These are phyloP conservation scores for Apiotrichum domesticum DNA, from an alignment of 1,284 basidiomycete species.

Conservation along the genomic window DNA sequence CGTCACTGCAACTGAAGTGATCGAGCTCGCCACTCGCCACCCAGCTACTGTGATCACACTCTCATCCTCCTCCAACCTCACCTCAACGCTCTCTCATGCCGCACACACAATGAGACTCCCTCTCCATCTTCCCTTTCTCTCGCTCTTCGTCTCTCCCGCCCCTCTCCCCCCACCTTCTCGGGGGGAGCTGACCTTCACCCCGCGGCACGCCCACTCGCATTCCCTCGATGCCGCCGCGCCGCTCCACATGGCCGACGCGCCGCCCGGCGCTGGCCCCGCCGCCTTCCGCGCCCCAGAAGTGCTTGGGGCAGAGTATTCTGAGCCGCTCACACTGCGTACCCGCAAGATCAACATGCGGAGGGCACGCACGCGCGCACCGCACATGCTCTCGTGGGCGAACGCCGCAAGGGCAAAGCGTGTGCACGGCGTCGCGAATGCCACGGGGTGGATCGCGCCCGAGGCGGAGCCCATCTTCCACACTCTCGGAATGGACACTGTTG, in stretches of 20 bases:
- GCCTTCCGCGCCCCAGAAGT: neutral
- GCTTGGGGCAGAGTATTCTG: neutral
- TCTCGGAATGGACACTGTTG: no score
- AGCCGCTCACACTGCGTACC: conserved; percentile 29
- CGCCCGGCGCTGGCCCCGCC: neutral
- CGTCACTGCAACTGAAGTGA: no score
- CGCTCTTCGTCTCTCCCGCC: neutral
- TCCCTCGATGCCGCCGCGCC: conserved; percentile 9
- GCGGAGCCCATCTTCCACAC: neutral
- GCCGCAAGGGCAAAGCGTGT: neutral
- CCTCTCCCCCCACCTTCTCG: neutral
- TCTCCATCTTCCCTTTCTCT: neutral
- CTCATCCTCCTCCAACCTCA: no score
- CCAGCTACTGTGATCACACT: no score
- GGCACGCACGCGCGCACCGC: conserved; percentile 29
- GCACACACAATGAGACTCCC: neutral
- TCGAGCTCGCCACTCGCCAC: no score
- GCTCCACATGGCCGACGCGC: neutral
- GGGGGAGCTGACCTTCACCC: conserved; percentile 21
- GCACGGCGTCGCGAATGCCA: conserved; percentile 2
- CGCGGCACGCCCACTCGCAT: conserved; percentile 33
- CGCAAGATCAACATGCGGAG: conserved; percentile 31
- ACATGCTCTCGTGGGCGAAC: conserved; percentile 35
- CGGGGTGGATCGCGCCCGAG: conserved; percentile 10
- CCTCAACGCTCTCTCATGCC: no score